A percentile compares a stretch with the other conserved stretches of the same genome.
Evolutionary conservation across 176 grass and related monocot genomes (phyloP).

Genomic region (Aegilops sharonensis): DNA sequence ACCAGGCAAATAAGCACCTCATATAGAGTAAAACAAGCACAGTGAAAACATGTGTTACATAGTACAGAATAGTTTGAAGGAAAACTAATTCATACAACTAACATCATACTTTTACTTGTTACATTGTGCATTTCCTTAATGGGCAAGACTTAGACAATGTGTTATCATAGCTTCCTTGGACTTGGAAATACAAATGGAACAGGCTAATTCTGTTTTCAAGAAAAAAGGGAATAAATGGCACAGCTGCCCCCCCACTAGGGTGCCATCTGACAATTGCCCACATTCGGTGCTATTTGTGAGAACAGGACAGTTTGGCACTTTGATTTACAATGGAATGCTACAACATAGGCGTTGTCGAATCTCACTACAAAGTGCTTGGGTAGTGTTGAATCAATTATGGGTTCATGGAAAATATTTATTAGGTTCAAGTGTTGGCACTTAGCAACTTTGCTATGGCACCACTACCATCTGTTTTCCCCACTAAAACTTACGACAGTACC

Average conservation of each 20-base stretch:
- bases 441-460: background rate
- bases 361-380: background rate
- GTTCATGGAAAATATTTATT: background rate
- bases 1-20: background rate
- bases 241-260: too few relatives aligned
- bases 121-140: background rate
- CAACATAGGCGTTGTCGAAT: background rate
- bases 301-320: background rate
- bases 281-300: background rate
- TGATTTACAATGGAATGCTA: background rate
- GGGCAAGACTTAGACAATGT: background rate
- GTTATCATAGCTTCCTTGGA: background rate
- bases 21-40: background rate
- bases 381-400: background rate
- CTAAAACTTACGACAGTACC: too few relatives aligned
- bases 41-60: background rate
- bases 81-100: conserved; percentile 1
- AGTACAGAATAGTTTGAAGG: too few relatives aligned
- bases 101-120: background rate
- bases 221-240: background rate
- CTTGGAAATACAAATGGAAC: background rate
- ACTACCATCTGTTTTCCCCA: too few relatives aligned
- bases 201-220: background rate
- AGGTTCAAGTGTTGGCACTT: background rate
- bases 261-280: background rate